phyloP scores from a whole-genome alignment of 192 early-diverging fungal species.

The Gryganskiella cystojenkinii region DNA sequence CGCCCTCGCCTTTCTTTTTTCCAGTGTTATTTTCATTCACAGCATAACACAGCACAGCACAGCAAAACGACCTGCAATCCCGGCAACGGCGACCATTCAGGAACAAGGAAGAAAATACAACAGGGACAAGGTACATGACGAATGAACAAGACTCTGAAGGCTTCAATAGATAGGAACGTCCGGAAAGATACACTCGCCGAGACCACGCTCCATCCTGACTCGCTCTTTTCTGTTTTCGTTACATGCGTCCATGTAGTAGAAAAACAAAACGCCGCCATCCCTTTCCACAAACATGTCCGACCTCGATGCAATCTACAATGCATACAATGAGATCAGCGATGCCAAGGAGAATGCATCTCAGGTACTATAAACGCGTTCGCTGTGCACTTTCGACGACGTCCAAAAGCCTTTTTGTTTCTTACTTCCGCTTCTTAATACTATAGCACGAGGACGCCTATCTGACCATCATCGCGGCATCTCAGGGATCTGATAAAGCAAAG shows the following conservation, averaged over 20 bases:
- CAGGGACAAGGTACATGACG: too few relatives aligned
- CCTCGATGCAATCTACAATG: constrained; percentile 39
- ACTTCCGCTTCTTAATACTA: background rate
- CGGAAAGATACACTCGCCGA: too few relatives aligned
- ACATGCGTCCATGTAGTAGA: background rate
- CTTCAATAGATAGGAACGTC: too few relatives aligned
- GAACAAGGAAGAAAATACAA: too few relatives aligned
- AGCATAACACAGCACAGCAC: too few relatives aligned
- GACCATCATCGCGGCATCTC: constrained; percentile 34
- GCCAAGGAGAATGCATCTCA: constrained; percentile 40
- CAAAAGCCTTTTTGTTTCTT: background rate
- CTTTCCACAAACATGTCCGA: constrained; percentile 26
- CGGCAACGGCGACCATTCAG: too few relatives aligned
- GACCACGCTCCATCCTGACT: too few relatives aligned
- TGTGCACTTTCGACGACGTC: too few relatives aligned
- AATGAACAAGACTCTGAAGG: too few relatives aligned
- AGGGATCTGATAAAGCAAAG: constrained; percentile 48
- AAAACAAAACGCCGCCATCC: too few relatives aligned
- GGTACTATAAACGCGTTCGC: constrained; percentile 8
- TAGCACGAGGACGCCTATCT: constrained; percentile 43
- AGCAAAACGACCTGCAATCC: too few relatives aligned
- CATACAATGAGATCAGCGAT: constrained; percentile 49
- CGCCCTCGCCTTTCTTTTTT: background rate
- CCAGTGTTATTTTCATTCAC: too few relatives aligned
- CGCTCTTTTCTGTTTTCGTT: background rate